A percentile compares a stretch with the other conserved stretches of the same genome.
phyloP scores from a whole-genome alignment of 371 early-diverging fungal genomes.

The Apophysomyces sp. region DNA sequence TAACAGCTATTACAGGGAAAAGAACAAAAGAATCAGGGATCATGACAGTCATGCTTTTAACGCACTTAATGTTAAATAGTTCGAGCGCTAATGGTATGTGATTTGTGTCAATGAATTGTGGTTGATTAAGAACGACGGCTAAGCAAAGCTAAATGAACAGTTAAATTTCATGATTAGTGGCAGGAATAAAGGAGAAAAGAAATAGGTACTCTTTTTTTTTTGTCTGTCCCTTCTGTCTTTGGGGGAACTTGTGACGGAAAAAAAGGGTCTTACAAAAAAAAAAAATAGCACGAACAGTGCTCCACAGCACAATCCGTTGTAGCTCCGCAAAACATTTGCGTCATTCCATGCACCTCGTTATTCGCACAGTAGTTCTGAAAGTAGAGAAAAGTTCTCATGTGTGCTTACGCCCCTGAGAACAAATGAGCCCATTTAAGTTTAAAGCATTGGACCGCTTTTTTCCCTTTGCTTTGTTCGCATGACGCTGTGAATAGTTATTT shows the following conservation, averaged over 20 bases:
- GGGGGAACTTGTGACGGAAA: background rate
- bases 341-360: no score
- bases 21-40: background rate
- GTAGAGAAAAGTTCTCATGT: background rate
- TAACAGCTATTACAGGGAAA: background rate
- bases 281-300: background rate
- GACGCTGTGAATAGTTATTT: background rate
- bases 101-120: background rate
- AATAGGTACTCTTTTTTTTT: background rate
- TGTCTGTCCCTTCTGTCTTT: background rate
- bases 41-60: background rate
- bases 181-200: background rate
- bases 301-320: background rate
- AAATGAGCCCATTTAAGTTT: background rate
- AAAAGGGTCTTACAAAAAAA: constrained; percentile 2
- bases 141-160: background rate
- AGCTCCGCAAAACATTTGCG: background rate
- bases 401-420: background rate
- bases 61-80: background rate
- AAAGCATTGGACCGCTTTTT: background rate
- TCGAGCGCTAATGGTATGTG: background rate
- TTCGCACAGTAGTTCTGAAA: no score
- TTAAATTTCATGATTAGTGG: background rate
- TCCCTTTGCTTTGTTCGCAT: constrained; percentile 1
- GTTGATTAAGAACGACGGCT: background rate